Evolutionary conservation across 1,284 basidiomycete species (phyloP).

Genomic region (Austroboletus olivaceoglutinosus): DNA sequence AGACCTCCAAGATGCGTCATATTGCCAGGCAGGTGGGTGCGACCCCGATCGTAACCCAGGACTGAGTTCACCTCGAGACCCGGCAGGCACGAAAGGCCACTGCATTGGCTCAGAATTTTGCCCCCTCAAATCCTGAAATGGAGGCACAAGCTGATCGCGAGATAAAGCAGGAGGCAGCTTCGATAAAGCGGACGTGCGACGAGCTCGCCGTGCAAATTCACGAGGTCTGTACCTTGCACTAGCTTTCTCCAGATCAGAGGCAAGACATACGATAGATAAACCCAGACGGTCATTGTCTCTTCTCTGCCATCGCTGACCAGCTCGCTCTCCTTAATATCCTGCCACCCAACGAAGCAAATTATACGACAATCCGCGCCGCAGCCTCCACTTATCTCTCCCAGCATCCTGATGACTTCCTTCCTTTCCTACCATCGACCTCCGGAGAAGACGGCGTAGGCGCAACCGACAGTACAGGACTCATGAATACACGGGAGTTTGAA

Average conservation of each 20-base stretch:
- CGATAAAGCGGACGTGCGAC: constrained; percentile 67
- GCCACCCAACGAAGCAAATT: constrained; percentile 54
- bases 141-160: constrained; percentile 69
- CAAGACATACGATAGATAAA: constrained; percentile 58
- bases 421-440: constrained; percentile 80
- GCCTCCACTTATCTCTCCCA: constrained; percentile 83
- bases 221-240: constrained; percentile 52
- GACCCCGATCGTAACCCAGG: neutral
- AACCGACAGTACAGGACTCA: constrained; percentile 62
- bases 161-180: constrained; percentile 69
- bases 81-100: constrained; percentile 75
- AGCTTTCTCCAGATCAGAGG: constrained; percentile 1
- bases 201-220: constrained; percentile 65
- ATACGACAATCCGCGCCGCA: constrained; percentile 59
- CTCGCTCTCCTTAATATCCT: constrained; percentile 64
- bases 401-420: constrained; percentile 90
- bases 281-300: constrained; percentile 95
- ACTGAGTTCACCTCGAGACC: constrained; percentile 1
- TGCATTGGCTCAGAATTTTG: constrained; percentile 57
- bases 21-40: constrained; percentile 72
- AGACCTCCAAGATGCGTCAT: constrained; percentile 71
- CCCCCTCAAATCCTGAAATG: constrained; percentile 58
- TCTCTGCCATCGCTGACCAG: constrained; percentile 91
- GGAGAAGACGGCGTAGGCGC: constrained; percentile 79
- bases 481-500: constrained; percentile 68